phyloP scores from a whole-genome alignment of 495 filamentous ascomycete genomes.

The Xylaria palmicola region DNA sequence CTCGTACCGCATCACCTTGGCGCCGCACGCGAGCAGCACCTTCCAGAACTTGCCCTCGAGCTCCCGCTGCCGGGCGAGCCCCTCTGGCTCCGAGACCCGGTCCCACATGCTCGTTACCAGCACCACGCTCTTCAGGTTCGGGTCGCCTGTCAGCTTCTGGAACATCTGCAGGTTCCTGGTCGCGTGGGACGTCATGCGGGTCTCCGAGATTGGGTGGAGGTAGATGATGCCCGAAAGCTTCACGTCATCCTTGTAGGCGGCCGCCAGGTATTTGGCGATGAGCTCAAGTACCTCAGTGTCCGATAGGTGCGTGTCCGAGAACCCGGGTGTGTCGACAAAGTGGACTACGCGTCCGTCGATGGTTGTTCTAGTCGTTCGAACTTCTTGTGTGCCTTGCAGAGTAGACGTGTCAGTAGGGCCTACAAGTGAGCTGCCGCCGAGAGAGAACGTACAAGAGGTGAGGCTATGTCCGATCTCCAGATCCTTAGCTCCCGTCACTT shows the following conservation, averaged over 20 bases:
- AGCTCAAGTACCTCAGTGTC: slow-evolving; percentile 42
- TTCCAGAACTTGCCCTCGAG: slow-evolving; percentile 45
- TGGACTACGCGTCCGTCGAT: slow-evolving; percentile 24
- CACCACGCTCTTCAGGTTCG: slow-evolving; percentile 40
- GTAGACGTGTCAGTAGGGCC: background rate
- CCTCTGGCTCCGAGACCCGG: slow-evolving; percentile 27
- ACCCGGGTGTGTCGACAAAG: slow-evolving; percentile 47
- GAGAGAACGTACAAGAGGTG: slow-evolving; percentile 27
- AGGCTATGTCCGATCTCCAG: slow-evolving; percentile 31
- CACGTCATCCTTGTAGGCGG: slow-evolving; percentile 16
- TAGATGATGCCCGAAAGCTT: slow-evolving; percentile 41
- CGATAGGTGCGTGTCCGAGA: slow-evolving; percentile 41
- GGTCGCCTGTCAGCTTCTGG: slow-evolving; percentile 41
- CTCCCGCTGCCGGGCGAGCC: slow-evolving; percentile 35
- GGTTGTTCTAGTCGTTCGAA: slow-evolving; percentile 19
- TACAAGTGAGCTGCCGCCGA: background rate
- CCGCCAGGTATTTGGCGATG: slow-evolving; percentile 35
- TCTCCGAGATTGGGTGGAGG: slow-evolving; percentile 47
- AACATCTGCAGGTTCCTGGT: slow-evolving; percentile 47
- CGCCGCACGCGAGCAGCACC: slow-evolving; percentile 29
- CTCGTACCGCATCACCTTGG: slow-evolving; percentile 25
- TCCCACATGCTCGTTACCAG: slow-evolving; percentile 48
- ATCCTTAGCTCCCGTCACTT: slow-evolving; percentile 25
- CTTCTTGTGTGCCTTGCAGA: slow-evolving; percentile 24
- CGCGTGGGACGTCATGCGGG: slow-evolving; percentile 39